A percentile compares a stretch with the other conserved stretches of the same genome.
phyloP scores from a whole-genome alignment of 2,329 filamentous ascomycete genomes.

The Daldinia eschscholtzii region DNA sequence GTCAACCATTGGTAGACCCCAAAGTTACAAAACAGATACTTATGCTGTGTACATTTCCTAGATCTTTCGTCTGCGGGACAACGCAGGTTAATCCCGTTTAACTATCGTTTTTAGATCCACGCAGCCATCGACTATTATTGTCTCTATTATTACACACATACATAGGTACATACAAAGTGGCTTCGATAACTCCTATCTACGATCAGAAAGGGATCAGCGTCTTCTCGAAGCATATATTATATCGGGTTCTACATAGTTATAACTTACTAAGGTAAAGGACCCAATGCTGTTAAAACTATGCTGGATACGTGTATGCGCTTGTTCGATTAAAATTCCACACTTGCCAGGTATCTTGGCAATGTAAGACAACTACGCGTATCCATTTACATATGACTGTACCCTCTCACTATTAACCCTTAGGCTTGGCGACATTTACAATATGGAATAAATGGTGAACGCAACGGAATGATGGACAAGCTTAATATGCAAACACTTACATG shows the following conservation, averaged over 20 bases:
- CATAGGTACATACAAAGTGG: background rate
- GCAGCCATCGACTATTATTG: background rate
- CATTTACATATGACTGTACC: background rate
- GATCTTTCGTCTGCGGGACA: background rate
- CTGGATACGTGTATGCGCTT: background rate
- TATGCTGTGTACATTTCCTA: constrained; percentile 5
- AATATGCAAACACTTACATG: background rate
- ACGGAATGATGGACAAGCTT: background rate
- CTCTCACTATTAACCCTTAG: background rate
- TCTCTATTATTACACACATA: constrained; percentile 6
- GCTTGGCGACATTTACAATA: background rate
- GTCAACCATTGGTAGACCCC: background rate
- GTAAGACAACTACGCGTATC: background rate
- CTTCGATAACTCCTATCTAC: background rate
- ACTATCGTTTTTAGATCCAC: constrained; percentile 3
- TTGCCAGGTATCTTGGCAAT: background rate
- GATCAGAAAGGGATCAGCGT: background rate
- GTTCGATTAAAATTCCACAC: background rate
- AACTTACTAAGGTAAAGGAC: background rate
- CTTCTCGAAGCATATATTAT: background rate
- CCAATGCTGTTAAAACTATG: background rate
- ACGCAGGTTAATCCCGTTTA: constrained; percentile 2
- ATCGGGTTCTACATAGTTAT: background rate
- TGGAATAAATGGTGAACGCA: background rate
- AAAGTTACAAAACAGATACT: constrained; percentile 3